Conservation (phyloP, 2,329 filamentous ascomycete genomes). For the Emergomyces orientalis region DNA sequence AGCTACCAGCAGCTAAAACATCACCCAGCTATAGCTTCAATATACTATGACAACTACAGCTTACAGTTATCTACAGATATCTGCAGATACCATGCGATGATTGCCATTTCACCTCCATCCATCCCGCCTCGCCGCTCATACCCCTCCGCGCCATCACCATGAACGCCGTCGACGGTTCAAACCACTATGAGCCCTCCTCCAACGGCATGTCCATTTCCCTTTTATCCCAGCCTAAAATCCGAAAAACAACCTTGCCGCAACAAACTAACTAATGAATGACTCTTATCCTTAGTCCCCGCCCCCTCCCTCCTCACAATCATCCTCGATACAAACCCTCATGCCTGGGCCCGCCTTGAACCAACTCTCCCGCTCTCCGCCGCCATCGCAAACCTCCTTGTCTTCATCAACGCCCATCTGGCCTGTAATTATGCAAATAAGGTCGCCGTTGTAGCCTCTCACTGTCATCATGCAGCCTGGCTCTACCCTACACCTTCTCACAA, state of each 20-base stretch:
- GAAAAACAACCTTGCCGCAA: background rate
- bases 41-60: no score
- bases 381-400: constrained; percentile 83
- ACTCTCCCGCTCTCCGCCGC: constrained; percentile 73
- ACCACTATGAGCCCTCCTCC: constrained; percentile 43
- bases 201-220: constrained; percentile 29
- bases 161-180: constrained; percentile 57
- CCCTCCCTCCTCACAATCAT: constrained; percentile 84
- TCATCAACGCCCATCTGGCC: constrained; percentile 91
- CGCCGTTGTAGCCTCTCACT: constrained; percentile 81
- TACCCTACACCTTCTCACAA: constrained; percentile 54
- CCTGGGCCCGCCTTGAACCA: constrained; percentile 70
- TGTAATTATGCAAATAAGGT: constrained; percentile 91
- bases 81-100: background rate
- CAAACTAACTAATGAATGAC: background rate
- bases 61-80: no score
- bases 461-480: constrained; percentile 76
- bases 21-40: no score
- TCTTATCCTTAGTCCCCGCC: constrained; percentile 21
- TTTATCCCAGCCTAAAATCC: background rate
- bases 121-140: background rate
- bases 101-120: background rate
- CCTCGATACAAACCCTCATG: constrained; percentile 91
- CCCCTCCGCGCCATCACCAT: constrained; percentile 31
- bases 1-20: no score